Conservation (phyloP, 495 filamentous ascomycete genomes). For the Pseudoneurospora amorphoporcata region DNA sequence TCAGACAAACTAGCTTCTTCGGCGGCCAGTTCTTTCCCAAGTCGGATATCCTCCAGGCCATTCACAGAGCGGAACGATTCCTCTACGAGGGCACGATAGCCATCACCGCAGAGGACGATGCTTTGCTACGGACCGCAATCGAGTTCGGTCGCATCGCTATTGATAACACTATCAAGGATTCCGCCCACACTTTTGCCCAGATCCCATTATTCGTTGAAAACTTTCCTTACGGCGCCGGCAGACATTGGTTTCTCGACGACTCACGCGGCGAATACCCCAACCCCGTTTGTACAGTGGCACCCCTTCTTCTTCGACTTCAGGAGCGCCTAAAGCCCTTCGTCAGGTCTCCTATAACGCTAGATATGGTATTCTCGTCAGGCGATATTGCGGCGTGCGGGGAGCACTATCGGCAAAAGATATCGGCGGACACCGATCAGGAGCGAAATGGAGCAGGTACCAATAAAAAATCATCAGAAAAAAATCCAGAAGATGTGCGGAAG, state of each 20-base stretch:
- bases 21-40: slow-evolving; percentile 64
- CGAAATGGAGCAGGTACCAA: too few relatives aligned
- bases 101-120: slow-evolving; percentile 49
- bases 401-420: background rate
- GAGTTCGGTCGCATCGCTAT: slow-evolving; percentile 49
- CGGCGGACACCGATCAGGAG: background rate
- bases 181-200: slow-evolving; percentile 60
- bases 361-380: background rate
- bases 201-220: slow-evolving; percentile 60
- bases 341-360: background rate
- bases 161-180: slow-evolving; percentile 49
- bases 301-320: slow-evolving; percentile 30
- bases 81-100: slow-evolving; percentile 39
- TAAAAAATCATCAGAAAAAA: background rate
- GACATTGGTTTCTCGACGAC: slow-evolving; percentile 51
- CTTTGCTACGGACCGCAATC: slow-evolving; percentile 51
- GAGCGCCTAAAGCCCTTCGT: slow-evolving; percentile 26
- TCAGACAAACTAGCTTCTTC: slow-evolving; percentile 82
- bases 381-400: background rate
- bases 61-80: slow-evolving; percentile 56
- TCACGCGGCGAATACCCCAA: slow-evolving; percentile 19
- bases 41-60: slow-evolving; percentile 47
- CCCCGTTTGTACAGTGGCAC: slow-evolving; percentile 29
- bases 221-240: slow-evolving; percentile 45
- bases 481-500: background rate